These are phyloP conservation scores for Suillus luteus DNA, from an alignment of 768 basidiomycete genomes.

Conservation along the genomic window DNA sequence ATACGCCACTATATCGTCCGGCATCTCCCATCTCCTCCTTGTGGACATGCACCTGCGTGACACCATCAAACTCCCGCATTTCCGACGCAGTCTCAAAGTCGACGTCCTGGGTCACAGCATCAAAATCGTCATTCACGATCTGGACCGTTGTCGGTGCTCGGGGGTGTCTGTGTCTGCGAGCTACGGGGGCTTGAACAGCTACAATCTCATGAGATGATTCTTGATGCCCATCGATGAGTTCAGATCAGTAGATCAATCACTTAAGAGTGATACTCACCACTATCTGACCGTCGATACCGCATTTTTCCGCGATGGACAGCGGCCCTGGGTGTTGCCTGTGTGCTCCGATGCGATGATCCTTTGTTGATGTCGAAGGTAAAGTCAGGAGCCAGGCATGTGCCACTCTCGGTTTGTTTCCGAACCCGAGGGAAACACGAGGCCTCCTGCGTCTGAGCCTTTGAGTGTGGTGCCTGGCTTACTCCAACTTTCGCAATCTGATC, in stretches of 20 bases:
- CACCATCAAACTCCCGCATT: slow-evolving; percentile 23
- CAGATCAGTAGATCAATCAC: not conserved
- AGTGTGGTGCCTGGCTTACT: not conserved
- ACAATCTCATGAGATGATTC: slow-evolving; percentile 37
- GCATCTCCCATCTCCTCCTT: slow-evolving; percentile 11
- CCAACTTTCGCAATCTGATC: slow-evolving; percentile 3
- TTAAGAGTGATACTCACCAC: not conserved
- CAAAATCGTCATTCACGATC: slow-evolving; percentile 33
- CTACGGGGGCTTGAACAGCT: slow-evolving; percentile 18
- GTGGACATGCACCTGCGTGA: slow-evolving; percentile 25
- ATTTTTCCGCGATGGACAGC: not conserved
- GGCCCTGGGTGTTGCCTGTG: not conserved
- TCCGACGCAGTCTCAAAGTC: slow-evolving; percentile 31
- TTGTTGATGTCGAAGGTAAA: slow-evolving; percentile 6
- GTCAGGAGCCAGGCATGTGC: slow-evolving; percentile 3
- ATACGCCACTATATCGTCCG: slow-evolving; percentile 29
- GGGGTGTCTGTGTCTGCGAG: slow-evolving; percentile 22
- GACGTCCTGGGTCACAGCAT: slow-evolving; percentile 30
- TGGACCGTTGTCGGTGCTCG: slow-evolving; percentile 36
- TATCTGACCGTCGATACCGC: slow-evolving; percentile 5
- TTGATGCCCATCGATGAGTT: slow-evolving; percentile 22
- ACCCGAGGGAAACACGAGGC: slow-evolving; percentile 10
- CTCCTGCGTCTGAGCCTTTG: slow-evolving; percentile 1
- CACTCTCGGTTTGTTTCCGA: slow-evolving; percentile 7
- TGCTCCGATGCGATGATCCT: not conserved